These are phyloP conservation scores for Fusarium luffae DNA, from an alignment of 2,329 filamentous ascomycete genomes.

Conservation along the genomic window DNA sequence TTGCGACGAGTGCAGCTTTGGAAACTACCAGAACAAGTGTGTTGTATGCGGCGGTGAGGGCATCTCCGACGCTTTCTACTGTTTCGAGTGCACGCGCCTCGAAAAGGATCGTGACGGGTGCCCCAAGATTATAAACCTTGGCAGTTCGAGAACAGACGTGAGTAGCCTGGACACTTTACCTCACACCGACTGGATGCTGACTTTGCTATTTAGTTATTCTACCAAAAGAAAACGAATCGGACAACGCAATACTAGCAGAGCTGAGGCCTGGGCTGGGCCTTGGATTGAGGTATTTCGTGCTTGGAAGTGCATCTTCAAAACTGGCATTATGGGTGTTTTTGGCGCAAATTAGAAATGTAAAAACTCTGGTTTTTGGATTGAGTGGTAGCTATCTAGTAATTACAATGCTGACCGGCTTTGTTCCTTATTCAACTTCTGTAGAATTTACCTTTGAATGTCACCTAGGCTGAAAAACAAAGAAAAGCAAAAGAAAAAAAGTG, in stretches of 20 bases:
- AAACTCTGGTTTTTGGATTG: slow-evolving; percentile 17
- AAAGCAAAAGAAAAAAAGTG: slow-evolving; percentile 3
- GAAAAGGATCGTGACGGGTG: slow-evolving; percentile 98
- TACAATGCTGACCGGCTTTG: slow-evolving; percentile 22
- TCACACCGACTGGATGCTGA: slow-evolving; percentile 27
- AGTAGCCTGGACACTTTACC: slow-evolving; percentile 44
- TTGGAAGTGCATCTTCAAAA: slow-evolving; percentile 24
- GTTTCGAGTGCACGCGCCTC: slow-evolving; percentile 96
- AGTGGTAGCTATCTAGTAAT: slow-evolving; percentile 26
- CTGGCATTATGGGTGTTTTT: slow-evolving; percentile 40
- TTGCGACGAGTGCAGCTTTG: slow-evolving; percentile 99
- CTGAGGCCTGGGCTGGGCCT: slow-evolving; percentile 62
- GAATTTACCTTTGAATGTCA: slow-evolving; percentile 31
- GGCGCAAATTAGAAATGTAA: slow-evolving; percentile 33
- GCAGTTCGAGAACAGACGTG: slow-evolving; percentile 94
- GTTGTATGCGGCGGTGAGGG: slow-evolving; percentile 98
- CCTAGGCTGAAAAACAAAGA: slow-evolving; percentile 22
- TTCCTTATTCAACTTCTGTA: slow-evolving; percentile 20
- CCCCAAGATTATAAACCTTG: slow-evolving; percentile 99
- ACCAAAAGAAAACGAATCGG: slow-evolving; percentile 75
- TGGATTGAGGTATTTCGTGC: slow-evolving; percentile 27
- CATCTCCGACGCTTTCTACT: slow-evolving; percentile 98
- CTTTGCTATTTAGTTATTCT: slow-evolving; percentile 61
- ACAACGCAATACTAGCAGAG: slow-evolving; percentile 64
- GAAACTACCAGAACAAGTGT: slow-evolving; percentile 99